These are phyloP conservation scores for Pyrus pyrifolia DNA, from an alignment of 306 rosid species.

Conservation along the genomic window DNA sequence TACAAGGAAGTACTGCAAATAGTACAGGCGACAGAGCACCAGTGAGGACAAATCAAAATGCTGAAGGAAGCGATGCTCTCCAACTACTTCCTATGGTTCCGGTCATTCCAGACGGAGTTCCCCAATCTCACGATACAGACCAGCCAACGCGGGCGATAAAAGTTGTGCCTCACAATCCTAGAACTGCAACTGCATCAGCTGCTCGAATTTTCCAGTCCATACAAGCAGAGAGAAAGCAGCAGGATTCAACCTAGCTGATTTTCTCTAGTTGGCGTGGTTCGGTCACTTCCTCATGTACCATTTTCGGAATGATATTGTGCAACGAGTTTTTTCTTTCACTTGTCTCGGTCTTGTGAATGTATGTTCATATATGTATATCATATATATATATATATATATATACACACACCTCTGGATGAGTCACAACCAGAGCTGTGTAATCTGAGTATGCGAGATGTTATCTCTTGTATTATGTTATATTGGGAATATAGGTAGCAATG, in stretches of 20 bases:
- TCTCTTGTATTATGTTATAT: neutral
- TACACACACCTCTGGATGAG: slow-evolving; percentile 1
- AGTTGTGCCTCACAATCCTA: slow-evolving; percentile 86
- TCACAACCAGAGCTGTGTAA: slow-evolving; percentile 10
- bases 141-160: slow-evolving; percentile 56
- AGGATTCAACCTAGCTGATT: slow-evolving; percentile 20
- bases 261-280: neutral
- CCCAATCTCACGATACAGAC: slow-evolving; percentile 35
- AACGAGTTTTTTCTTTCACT: neutral
- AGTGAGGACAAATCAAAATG: slow-evolving; percentile 15
- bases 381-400: neutral
- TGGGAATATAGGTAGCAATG: neutral
- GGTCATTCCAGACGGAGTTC: slow-evolving; percentile 31
- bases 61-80: slow-evolving; percentile 47
- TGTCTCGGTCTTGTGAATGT: neutral
- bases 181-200: slow-evolving; percentile 83
- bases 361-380: neutral
- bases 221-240: slow-evolving; percentile 81
- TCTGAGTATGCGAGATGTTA: slow-evolving; percentile 5
- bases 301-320: neutral
- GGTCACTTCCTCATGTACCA: neutral
- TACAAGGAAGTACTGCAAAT: slow-evolving; percentile 61
- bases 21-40: slow-evolving; percentile 45
- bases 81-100: slow-evolving; percentile 44
- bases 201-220: slow-evolving; percentile 88